A percentile compares a stretch with the other conserved stretches of the same genome.
phyloP scores from a whole-genome alignment of 1,284 basidiomycete genomes.

The Gymnopus androsaceus region DNA sequence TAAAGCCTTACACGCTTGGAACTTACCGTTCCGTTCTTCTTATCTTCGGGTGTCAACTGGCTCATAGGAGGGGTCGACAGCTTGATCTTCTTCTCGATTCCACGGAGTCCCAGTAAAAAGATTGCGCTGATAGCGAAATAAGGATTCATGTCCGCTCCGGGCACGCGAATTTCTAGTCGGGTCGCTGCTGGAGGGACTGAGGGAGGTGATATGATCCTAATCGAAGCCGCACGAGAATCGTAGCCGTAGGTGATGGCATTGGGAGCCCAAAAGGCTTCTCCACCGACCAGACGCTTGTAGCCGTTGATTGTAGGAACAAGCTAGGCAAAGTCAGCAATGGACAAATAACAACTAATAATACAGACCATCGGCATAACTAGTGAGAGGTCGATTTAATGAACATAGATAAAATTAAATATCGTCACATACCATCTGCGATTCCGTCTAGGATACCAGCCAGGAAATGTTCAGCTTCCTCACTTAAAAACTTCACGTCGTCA shows the following conservation, averaged over 20 bases:
- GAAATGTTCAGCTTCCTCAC: conserved; percentile 88
- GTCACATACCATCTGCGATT: conserved; percentile 75
- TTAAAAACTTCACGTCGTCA: conserved; percentile 83
- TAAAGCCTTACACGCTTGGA: conserved; percentile 7
- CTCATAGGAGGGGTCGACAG: conserved; percentile 76
- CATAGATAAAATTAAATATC: neutral
- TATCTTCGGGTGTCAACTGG: conserved; percentile 57
- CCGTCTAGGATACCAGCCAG: conserved; percentile 90
- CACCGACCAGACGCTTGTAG: conserved; percentile 97
- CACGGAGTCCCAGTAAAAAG: conserved; percentile 84
- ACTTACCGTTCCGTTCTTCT: conserved; percentile 54
- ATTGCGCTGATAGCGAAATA: conserved; percentile 87
- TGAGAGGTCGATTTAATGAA: conserved; percentile 6
- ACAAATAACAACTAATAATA: neutral
- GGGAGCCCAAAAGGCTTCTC: conserved; percentile 93
- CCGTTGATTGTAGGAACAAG: conserved; percentile 94
- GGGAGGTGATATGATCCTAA: conserved; percentile 90
- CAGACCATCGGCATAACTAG: conserved; percentile 66
- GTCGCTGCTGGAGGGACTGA: conserved; percentile 80
- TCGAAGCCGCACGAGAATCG: conserved; percentile 89
- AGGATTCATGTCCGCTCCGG: conserved; percentile 95
- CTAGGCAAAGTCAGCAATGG: conserved; percentile 36
- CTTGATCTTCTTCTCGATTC: conserved; percentile 76
- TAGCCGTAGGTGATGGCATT: conserved; percentile 93
- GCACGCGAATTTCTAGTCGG: conserved; percentile 89